These are phyloP conservation scores for Pholiota microspora DNA, from an alignment of 768 basidiomycete genomes.

Conservation along the genomic window DNA sequence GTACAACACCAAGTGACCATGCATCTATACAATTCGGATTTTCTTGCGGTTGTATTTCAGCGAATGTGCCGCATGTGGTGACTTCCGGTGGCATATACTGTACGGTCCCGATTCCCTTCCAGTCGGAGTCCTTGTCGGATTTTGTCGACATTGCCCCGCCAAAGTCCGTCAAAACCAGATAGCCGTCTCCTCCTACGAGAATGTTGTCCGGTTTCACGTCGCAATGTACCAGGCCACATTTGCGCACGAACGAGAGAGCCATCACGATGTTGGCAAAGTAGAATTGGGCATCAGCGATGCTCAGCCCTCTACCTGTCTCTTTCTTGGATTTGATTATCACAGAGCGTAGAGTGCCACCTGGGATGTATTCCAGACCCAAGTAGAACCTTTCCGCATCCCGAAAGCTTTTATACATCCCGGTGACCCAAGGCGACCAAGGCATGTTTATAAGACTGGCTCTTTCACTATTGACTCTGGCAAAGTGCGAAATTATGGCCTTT, in stretches of 20 bases:
- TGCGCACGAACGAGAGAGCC: constrained; percentile 46
- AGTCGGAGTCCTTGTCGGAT: constrained; percentile 21
- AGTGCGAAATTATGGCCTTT: too few relatives aligned
- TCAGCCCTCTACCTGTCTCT: constrained; percentile 21
- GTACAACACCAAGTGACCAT: constrained; percentile 49
- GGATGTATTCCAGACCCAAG: constrained; percentile 47
- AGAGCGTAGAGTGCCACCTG: constrained; percentile 40
- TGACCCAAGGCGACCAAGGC: constrained; percentile 55
- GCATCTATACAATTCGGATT: constrained; percentile 40
- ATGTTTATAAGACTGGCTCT: constrained; percentile 31
- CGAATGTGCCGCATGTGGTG: not conserved
- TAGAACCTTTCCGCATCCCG: constrained; percentile 48
- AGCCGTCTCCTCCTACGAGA: constrained; percentile 54
- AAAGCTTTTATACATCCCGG: constrained; percentile 43
- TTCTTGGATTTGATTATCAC: constrained; percentile 27
- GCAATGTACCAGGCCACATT: constrained; percentile 44
- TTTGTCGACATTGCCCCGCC: constrained; percentile 30
- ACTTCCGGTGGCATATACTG: constrained; percentile 52
- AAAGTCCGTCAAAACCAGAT: constrained; percentile 53
- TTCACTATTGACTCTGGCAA: too few relatives aligned
- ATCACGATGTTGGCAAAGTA: constrained; percentile 55
- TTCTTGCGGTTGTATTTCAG: not conserved
- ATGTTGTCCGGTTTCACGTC: constrained; percentile 62
- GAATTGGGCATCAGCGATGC: constrained; percentile 37
- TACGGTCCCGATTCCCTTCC: constrained; percentile 41